A percentile compares a stretch with the other conserved stretches of the same genome.
phyloP scores from a whole-genome alignment of 78 protist species.

The Dictyostelium capitatum region DNA sequence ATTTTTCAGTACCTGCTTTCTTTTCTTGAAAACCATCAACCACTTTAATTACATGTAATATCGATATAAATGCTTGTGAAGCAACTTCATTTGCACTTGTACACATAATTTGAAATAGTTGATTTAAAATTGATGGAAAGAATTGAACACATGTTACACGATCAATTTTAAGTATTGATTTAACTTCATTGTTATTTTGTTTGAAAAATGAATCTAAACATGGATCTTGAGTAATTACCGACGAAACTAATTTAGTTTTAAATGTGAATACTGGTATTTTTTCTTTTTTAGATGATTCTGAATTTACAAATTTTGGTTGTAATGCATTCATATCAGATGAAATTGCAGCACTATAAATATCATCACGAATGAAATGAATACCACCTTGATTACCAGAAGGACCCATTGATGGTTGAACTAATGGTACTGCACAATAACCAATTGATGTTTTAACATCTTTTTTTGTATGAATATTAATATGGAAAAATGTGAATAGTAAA shows the following conservation, averaged over 20 bases:
- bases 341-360: slow-evolving; percentile 21
- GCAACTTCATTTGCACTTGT: slow-evolving; percentile 74
- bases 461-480: slow-evolving; percentile 43
- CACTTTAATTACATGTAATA: slow-evolving; percentile 54
- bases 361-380: slow-evolving; percentile 32
- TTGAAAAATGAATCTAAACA: slow-evolving; percentile 32
- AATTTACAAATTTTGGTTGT: slow-evolving; percentile 1
- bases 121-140: slow-evolving; percentile 69
- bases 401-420: background rate
- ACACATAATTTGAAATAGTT: slow-evolving; percentile 75
- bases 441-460: slow-evolving; percentile 66
- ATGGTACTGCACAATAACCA: slow-evolving; percentile 64
- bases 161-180: slow-evolving; percentile 56
- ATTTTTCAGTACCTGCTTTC: slow-evolving; percentile 64
- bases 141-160: slow-evolving; percentile 61
- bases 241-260: slow-evolving; percentile 12
- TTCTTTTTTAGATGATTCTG: slow-evolving; percentile 51
- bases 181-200: slow-evolving; percentile 27
- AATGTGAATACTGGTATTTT: slow-evolving; percentile 48
- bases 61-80: slow-evolving; percentile 44
- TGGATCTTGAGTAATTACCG: slow-evolving; percentile 59
- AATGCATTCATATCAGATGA: slow-evolving; percentile 32
- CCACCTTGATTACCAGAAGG: background rate
- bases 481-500: slow-evolving; percentile 64
- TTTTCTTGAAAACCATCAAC: slow-evolving; percentile 77